Conservation (phyloP, 1,284 basidiomycete species). For the Puccinia horiana region DNA sequence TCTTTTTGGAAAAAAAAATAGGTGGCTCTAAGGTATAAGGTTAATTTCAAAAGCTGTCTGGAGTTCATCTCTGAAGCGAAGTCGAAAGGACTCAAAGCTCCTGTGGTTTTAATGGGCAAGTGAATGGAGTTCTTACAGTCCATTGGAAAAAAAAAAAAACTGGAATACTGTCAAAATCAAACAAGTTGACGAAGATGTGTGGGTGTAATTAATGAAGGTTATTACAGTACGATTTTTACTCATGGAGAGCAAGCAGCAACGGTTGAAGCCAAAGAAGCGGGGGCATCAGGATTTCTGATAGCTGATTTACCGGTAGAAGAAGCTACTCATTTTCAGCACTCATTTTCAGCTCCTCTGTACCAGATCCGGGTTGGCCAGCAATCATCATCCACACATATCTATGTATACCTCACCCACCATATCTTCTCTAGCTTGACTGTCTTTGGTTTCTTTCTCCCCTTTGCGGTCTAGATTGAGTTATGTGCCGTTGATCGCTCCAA, state of each 20-base stretch:
- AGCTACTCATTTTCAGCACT: conserved; percentile 77
- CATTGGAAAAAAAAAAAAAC: too few species aligned
- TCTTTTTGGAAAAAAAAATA: conserved; percentile 56
- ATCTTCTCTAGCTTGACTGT: conserved; percentile 77
- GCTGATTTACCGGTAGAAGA: conserved; percentile 98
- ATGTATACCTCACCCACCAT: background rate
- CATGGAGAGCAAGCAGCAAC: conserved; percentile 94
- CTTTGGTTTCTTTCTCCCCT: conserved; percentile 64
- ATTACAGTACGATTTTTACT: conserved; percentile 92
- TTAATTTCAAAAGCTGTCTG: conserved; percentile 75
- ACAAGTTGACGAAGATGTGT: too few species aligned
- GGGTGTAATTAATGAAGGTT: too few species aligned
- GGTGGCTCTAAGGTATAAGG: conserved; percentile 77
- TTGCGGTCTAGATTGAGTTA: conserved; percentile 75
- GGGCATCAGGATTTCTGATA: conserved; percentile 96
- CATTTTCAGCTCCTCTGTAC: conserved; percentile 85
- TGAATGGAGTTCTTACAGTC: too few species aligned
- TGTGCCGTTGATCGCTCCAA: conserved; percentile 92
- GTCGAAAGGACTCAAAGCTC: conserved; percentile 74
- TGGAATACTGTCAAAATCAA: background rate
- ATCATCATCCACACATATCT: conserved; percentile 10
- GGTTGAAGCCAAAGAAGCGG: conserved; percentile 79
- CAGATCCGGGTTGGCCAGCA: conserved; percentile 68
- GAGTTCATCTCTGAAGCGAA: conserved; percentile 78
- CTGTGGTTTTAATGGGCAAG: conserved; percentile 85